These are phyloP conservation scores for Cokeromyces recurvatus DNA, from an alignment of 371 early-diverging fungal species.

Conservation along the genomic window DNA sequence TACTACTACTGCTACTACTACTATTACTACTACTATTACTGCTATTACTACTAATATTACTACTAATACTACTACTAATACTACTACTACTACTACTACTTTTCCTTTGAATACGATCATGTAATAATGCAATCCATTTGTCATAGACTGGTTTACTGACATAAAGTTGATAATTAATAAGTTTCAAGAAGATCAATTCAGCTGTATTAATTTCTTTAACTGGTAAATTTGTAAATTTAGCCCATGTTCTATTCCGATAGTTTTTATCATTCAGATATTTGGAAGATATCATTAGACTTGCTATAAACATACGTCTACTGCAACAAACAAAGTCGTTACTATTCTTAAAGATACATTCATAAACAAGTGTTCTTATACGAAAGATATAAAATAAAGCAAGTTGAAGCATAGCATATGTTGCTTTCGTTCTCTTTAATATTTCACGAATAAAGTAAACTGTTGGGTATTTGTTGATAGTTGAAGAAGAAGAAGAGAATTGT, in stretches of 20 bases:
- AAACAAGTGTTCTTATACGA: constrained; percentile 25
- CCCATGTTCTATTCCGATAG: constrained; percentile 68
- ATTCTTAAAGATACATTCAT: constrained; percentile 1
- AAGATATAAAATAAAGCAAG: constrained; percentile 57
- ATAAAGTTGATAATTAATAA: constrained; percentile 63
- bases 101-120: constrained; percentile 18
- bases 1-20: no score
- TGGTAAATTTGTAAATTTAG: constrained; percentile 59
- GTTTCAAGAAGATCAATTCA: constrained; percentile 59
- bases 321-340: constrained; percentile 35
- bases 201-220: constrained; percentile 62
- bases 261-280: constrained; percentile 68
- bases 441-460: constrained; percentile 71
- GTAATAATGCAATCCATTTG: constrained; percentile 56
- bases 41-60: no score
- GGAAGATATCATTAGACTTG: constrained; percentile 61
- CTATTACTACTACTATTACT: no score
- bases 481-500: constrained; percentile 33
- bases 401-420: constrained; percentile 67
- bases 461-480: no score
- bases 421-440: constrained; percentile 60
- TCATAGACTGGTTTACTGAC: constrained; percentile 54
- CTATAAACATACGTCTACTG: constrained; percentile 65
- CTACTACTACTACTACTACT: no score
- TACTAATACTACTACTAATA: no score